Evolutionary conservation across 352 stramenopile species (phyloP), one percentile per base, ranked within the genome.

Genomic region (Pythium dissimile): DNA sequence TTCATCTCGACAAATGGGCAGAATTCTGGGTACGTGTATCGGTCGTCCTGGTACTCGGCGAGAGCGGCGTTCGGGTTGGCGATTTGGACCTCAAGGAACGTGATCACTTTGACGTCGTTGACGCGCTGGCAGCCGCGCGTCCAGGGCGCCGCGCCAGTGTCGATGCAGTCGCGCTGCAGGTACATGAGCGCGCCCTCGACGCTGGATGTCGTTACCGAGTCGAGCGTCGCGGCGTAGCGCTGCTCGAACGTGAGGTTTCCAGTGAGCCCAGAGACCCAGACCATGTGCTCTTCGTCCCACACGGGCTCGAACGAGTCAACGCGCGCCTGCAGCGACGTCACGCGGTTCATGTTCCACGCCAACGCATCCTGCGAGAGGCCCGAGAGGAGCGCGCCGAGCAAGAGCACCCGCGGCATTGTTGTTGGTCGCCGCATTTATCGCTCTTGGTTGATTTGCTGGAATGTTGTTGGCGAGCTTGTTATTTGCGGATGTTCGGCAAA

Each of bases 121-220:
- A 71, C 69, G 31, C 80, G 75, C 39, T 62, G 30, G 43, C 80
- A 89, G 39, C 59, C 58, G n/a, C 20, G 16, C 15, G 32, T 39
- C 31, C 55, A 59, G 18, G 73, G 77, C 28, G 73, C 52, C 5
- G 45, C 58, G 13, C 75, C 75, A 3, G 70, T 58, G 55, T 89
- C 75, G 55, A 89, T 86, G 21, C 77, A 86, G 66, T 88, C 77
- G 23, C 75, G 69, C 50, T 89, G 80, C 11, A 89, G 65, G 51
- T 88, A 88, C 77, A 86, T 80, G 39, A 89, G 67, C 18, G 68
- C 75, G 23, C 80, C 80, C 26, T 90, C 77, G 20, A 90, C 65
- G 52, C 73, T 90, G 21, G 80, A 78, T 2, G 80, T 90, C 32
- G 78, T 87, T 26, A 88, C 72, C 24, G 76, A 86, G 67, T 88